These are phyloP conservation scores for Podospora pseudocomata DNA, from an alignment of 495 filamentous ascomycete species.

Conservation along the genomic window DNA sequence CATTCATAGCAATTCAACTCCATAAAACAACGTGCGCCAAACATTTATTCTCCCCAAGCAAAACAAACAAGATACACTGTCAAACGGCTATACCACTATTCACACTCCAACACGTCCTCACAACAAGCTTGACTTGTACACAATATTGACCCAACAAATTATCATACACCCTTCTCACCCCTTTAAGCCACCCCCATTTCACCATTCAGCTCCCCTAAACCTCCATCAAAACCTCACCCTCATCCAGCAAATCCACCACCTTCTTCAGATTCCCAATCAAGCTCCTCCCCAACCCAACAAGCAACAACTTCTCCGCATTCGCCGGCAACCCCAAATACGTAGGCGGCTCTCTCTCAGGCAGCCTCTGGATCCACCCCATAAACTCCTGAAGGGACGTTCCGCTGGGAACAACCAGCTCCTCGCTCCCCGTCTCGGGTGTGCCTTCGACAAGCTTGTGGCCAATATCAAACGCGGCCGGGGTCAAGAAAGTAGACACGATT, in stretches of 20 bases:
- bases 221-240: conserved; percentile 86
- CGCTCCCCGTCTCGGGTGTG: conserved; percentile 10
- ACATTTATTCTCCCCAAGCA: too few species aligned
- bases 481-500: conserved; percentile 74
- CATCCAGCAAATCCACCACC: conserved; percentile 82
- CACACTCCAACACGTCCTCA: not conserved
- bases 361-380: conserved; percentile 80
- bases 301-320: conserved; percentile 92
- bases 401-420: conserved; percentile 66
- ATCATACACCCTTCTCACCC: not conserved
- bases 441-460: conserved; percentile 81
- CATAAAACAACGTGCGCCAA: too few species aligned
- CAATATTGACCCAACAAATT: not conserved
- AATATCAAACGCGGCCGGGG: conserved; percentile 82
- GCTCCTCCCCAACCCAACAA: conserved; percentile 83
- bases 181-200: not conserved
- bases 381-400: conserved; percentile 83
- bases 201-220: conserved; percentile 38
- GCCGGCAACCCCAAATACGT: conserved; percentile 95
- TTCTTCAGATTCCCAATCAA: conserved; percentile 81
- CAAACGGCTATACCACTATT: not conserved
- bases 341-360: conserved; percentile 94
- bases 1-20: too few species aligned
- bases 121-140: not conserved
- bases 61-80: too few species aligned